These are phyloP conservation scores for Scedosporium apiospermum DNA, from an alignment of 2,329 filamentous ascomycete genomes.

Conservation along the genomic window DNA sequence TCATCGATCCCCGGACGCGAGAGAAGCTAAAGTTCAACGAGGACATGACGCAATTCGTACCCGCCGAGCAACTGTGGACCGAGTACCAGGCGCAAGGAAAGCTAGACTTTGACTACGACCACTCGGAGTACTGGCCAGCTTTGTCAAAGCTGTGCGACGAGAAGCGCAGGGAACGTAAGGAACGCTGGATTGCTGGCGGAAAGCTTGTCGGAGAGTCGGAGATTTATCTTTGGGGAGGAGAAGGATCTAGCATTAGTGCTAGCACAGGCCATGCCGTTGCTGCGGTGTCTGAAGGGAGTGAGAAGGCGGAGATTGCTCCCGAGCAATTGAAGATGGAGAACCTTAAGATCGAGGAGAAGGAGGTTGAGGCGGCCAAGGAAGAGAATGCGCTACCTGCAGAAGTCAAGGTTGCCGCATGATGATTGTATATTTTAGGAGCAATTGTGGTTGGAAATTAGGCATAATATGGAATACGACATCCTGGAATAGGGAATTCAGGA, in stretches of 20 bases:
- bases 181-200: slow-evolving; percentile 72
- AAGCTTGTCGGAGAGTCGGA: slow-evolving; percentile 80
- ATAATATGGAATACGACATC: background rate
- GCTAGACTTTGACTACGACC: slow-evolving; percentile 86
- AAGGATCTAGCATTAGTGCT: background rate
- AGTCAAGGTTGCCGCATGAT: slow-evolving; percentile 8
- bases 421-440: too few species aligned
- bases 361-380: slow-evolving; percentile 7
- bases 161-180: slow-evolving; percentile 50
- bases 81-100: slow-evolving; percentile 59
- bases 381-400: slow-evolving; percentile 3
- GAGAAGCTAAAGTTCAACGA: slow-evolving; percentile 98
- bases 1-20: slow-evolving; percentile 89
- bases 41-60: slow-evolving; percentile 74
- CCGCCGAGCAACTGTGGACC: slow-evolving; percentile 71
- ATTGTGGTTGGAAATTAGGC: background rate
- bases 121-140: slow-evolving; percentile 80
- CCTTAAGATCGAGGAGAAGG: slow-evolving; percentile 16
- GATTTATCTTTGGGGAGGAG: slow-evolving; percentile 65
- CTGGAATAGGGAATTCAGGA: background rate
- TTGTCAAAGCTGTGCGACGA: slow-evolving; percentile 62
- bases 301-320: background rate
- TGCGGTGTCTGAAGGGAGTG: background rate
- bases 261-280: background rate
- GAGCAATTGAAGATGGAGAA: slow-evolving; percentile 25